Evolutionary conservation across 2,329 filamentous ascomycete genomes (phyloP).

Genomic region (Onygenales sp.): DNA sequence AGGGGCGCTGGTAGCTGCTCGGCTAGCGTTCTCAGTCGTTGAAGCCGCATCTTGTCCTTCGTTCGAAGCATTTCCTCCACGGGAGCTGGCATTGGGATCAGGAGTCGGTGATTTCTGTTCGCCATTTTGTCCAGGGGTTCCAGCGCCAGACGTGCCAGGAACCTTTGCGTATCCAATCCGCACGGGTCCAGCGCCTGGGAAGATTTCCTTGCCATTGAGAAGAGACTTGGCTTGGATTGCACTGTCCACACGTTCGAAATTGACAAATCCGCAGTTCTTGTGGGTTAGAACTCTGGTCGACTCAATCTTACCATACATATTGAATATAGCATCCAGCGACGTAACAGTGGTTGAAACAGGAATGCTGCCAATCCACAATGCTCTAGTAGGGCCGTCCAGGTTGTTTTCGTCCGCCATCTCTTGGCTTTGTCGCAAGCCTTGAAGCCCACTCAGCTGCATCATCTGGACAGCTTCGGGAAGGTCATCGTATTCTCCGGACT

Average conservation of each 20-base stretch:
- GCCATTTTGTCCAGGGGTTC: constrained; percentile 80
- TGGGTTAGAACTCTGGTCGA: constrained; percentile 91
- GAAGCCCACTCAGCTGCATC: constrained; percentile 56
- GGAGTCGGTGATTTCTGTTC: constrained; percentile 86
- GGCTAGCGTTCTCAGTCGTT: constrained; percentile 19
- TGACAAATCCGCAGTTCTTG: constrained; percentile 98
- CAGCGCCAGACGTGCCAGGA: constrained; percentile 65
- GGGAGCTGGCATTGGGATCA: constrained; percentile 56
- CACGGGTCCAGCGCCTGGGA: constrained; percentile 88
- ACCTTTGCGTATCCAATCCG: constrained; percentile 97
- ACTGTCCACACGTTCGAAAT: constrained; percentile 86
- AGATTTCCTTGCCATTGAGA: constrained; percentile 96
- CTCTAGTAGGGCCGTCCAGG: constrained; percentile 81
- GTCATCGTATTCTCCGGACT: constrained; percentile 70
- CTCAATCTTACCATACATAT: constrained; percentile 80
- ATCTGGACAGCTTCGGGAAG: constrained; percentile 73
- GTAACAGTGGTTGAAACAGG: constrained; percentile 94
- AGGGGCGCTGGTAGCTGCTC: constrained; percentile 27
- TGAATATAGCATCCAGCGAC: constrained; percentile 90
- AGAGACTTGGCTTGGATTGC: constrained; percentile 78
- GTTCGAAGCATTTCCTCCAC: constrained; percentile 10
- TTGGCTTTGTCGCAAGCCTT: constrained; percentile 53
- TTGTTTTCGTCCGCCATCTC: constrained; percentile 68
- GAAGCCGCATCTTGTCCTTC: constrained; percentile 13
- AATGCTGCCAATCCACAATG: constrained; percentile 94